Evolutionary conservation across 176 grass and related monocot species (phyloP), one percentile per base, ranked within the genome.

Genomic region (Raddia distichophylla): DNA sequence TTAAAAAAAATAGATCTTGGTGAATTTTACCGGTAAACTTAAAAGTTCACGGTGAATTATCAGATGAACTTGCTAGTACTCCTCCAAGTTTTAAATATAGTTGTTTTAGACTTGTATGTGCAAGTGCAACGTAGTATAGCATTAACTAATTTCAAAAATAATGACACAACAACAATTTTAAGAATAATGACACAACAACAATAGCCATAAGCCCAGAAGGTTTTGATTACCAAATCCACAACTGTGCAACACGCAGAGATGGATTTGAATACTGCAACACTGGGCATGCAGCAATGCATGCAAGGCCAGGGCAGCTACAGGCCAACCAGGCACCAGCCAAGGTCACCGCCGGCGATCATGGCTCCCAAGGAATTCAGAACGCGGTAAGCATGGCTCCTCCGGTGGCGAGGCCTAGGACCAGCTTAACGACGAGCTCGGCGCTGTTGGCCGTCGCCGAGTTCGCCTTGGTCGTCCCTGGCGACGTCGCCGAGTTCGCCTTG

Each of bases 301-400:
- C 61, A 55, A 54, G 64, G 1, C 4, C 18, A 20, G 44, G 1
- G 8, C 18, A 20, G 44, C 3, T n/a, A 17, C 34, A 44, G 19
- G 47, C 11, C 27, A 52, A 49, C 6, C 46, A 6, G 3, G 27
- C 27, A 27, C 27, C 27, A 51, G 50, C 12, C 5, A 52, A 15
- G 27, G 27, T 27, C 27, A 27, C 27, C 27, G 27, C 1, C 27
- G 27, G 12, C 11, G 49, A 10, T 37, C 47, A 61, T 14, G 10
- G 3, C 10, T 50, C 48, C 37, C 37, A 40, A 4, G 49, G 49
- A 51, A 13, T n/a, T 81, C 79, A 86, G 55, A 87, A 47, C 37
- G 70, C 77, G 4, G 63, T 64, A 13, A 90, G 74, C 60, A 87
- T 48, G 20, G 71, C 81, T 60, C 60, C 84, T 43, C 83, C 84